Evolutionary conservation across 768 basidiomycete genomes (phyloP).

Genomic region (Clitopilus passeckerianus): DNA sequence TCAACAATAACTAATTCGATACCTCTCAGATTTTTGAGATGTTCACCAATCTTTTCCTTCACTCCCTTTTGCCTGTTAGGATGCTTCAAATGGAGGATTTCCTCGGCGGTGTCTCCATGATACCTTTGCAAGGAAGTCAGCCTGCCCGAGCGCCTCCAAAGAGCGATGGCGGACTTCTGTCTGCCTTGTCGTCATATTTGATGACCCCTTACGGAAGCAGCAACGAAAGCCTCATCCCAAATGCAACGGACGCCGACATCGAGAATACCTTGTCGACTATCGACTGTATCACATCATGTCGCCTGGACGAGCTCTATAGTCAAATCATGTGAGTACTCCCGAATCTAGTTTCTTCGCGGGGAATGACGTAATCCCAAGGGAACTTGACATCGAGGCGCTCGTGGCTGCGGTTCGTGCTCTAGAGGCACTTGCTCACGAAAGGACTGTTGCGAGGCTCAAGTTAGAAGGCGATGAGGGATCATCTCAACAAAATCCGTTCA

Average conservation of each 20-base stretch:
- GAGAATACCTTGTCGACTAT: constrained; percentile 94
- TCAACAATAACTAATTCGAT: not conserved
- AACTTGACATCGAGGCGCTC: constrained; percentile 74
- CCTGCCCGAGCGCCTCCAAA: constrained; percentile 57
- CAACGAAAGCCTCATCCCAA: constrained; percentile 72
- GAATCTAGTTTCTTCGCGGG: not conserved
- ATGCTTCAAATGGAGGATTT: constrained; percentile 99
- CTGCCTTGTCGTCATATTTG: constrained; percentile 91
- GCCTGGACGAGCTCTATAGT: constrained; percentile 88
- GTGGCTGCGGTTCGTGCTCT: constrained; percentile 82
- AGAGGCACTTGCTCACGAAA: constrained; percentile 84
- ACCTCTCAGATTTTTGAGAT: constrained; percentile 86
- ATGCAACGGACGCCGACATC: constrained; percentile 86
- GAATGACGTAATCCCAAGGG: constrained; percentile 35
- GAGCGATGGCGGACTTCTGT: constrained; percentile 88
- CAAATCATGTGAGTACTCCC: constrained; percentile 77
- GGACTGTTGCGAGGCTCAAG: constrained; percentile 76
- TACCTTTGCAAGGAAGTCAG: constrained; percentile 78
- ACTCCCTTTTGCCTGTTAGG: constrained; percentile 83
- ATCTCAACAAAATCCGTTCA: constrained; percentile 38
- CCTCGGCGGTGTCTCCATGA: constrained; percentile 89
- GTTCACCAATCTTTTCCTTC: constrained; percentile 93
- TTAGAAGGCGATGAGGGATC: constrained; percentile 60
- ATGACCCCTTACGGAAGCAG: constrained; percentile 87
- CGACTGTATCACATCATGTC: constrained; percentile 92